phyloP scores from a whole-genome alignment of 2,329 filamentous ascomycete genomes.

The Dendrostoma leiphaemia region DNA sequence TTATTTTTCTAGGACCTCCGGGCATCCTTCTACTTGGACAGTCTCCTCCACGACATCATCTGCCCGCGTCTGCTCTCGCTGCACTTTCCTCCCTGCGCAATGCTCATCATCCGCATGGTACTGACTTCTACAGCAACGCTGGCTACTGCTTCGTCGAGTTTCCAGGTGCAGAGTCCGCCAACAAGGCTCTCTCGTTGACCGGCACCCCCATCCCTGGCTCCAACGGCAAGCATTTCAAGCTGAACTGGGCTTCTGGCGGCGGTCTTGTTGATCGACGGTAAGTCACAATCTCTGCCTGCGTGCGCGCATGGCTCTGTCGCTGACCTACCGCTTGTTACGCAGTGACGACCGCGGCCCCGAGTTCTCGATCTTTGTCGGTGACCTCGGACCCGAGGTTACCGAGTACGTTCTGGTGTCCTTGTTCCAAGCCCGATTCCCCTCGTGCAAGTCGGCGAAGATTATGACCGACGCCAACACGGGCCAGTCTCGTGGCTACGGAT shows the following conservation, averaged over 20 bases:
- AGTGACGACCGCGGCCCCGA: constrained; percentile 96
- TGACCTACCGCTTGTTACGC: constrained; percentile 25
- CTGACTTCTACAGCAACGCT: constrained; percentile 67
- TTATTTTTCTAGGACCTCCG: too few relatives aligned
- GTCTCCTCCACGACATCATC: not conserved
- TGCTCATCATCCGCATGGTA: not conserved
- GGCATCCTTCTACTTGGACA: not conserved
- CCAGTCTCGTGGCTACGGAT: constrained; percentile 96
- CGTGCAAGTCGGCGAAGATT: constrained; percentile 99
- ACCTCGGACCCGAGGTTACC: constrained; percentile 96
- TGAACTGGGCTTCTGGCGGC: constrained; percentile 98
- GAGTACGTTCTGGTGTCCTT: constrained; percentile 96
- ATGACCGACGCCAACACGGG: constrained; percentile 99
- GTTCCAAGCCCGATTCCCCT: constrained; percentile 93
- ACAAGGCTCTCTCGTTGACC: constrained; percentile 87
- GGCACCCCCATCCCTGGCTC: constrained; percentile 91
- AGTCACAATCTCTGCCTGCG: constrained; percentile 27
- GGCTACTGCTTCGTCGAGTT: constrained; percentile 93
- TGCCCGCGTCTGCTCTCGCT: not conserved
- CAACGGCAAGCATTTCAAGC: constrained; percentile 83
- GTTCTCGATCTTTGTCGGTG: constrained; percentile 96
- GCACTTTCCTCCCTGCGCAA: not conserved
- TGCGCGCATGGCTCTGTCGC: not conserved
- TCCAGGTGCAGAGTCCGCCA: constrained; percentile 74
- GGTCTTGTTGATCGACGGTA: constrained; percentile 91